Percentiles rank a stretch among this genome's conserved stretches.
phyloP scores from a whole-genome alignment of 805 yeast genomes.

The Metschnikowia shivogae region DNA sequence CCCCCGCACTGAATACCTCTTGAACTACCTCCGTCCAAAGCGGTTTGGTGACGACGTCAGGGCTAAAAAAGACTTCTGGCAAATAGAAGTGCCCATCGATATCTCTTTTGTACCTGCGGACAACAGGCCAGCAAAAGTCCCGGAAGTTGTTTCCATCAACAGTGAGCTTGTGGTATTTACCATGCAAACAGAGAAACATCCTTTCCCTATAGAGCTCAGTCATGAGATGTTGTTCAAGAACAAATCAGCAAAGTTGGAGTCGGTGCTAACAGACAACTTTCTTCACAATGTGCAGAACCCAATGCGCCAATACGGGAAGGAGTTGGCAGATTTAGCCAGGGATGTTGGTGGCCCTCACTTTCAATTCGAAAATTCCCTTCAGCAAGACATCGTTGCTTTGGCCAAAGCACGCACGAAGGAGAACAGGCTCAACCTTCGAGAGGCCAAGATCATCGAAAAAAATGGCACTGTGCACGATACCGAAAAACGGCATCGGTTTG shows the following conservation, averaged over 20 bases:
- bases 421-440: slow-evolving; percentile 24
- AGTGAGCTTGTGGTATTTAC: slow-evolving; percentile 32
- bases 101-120: slow-evolving; percentile 12
- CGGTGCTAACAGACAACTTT: slow-evolving; percentile 24
- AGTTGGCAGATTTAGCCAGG: slow-evolving; percentile 23
- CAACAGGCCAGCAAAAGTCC: slow-evolving; percentile 9
- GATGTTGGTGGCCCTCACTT: slow-evolving; percentile 23
- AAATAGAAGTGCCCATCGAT: slow-evolving; percentile 29
- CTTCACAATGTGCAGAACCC: slow-evolving; percentile 28
- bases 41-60: slow-evolving; percentile 13
- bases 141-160: slow-evolving; percentile 25
- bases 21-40: slow-evolving; percentile 23
- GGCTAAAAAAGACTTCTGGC: slow-evolving; percentile 12
- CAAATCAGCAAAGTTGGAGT: slow-evolving; percentile 7
- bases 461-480: slow-evolving; percentile 18
- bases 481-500: slow-evolving; percentile 1
- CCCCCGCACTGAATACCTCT: slow-evolving; percentile 27
- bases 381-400: slow-evolving; percentile 29
- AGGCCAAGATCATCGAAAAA: slow-evolving; percentile 17
- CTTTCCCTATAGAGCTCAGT: slow-evolving; percentile 34
- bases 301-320: slow-evolving; percentile 30
- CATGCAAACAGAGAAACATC: slow-evolving; percentile 27
- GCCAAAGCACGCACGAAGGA: slow-evolving; percentile 29
- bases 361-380: slow-evolving; percentile 25
- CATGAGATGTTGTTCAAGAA: slow-evolving; percentile 35